Base-by-base conservation (phyloP, 2,329 filamentous ascomycete species). In the Myriosclerotinia duriaeana region DNA sequence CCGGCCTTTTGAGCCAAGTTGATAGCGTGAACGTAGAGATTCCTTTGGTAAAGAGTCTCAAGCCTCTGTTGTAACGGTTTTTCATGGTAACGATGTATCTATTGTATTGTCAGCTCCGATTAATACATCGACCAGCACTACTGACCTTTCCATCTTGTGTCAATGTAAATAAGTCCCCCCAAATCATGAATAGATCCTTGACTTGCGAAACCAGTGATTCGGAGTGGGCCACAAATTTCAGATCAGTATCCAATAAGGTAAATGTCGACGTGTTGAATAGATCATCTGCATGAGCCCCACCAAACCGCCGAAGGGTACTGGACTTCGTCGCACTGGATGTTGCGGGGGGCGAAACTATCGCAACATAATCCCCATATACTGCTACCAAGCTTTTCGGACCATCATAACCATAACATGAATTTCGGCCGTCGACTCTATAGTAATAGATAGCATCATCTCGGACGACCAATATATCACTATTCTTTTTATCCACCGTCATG, bases 381-480 rank as follows among this genome's bases (percentile, higher is more conserved):
- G 86, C 84, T 46, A 97, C 86, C 65, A 92, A 83, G 72, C 89
- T 93, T 80, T 99, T 99, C 8, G 90, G 88, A 6, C 92, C 90
- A 76, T 99, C 94, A 75, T 96, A 98, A 0, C 93, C 93, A 78
- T 91, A 93, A 52, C 92, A 94, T 0, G 92, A 89, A 0, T 93
- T 93, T 67, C 93, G 87, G 0, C 94, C 94, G 67, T 95, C 90
- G 0, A 90, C 80, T 0, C 89, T 91, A 78, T 98, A 99, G 67
- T 92, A 93, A 79, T 98, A 98, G 64, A 99, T 90, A 9, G 94
- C 95, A 83, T 99, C 96, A 72, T 97, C 92, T 68, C 95, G 84
- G 0, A 90, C 95, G n/a, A 99, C 89, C 3, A 99, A 86, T 26
- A 99, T 88, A 71, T 97, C 92, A 6, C 90, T 92, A 0, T 88